These are phyloP conservation scores for Puccinia horiana DNA, from an alignment of 1,284 basidiomycete genomes.

Conservation along the genomic window DNA sequence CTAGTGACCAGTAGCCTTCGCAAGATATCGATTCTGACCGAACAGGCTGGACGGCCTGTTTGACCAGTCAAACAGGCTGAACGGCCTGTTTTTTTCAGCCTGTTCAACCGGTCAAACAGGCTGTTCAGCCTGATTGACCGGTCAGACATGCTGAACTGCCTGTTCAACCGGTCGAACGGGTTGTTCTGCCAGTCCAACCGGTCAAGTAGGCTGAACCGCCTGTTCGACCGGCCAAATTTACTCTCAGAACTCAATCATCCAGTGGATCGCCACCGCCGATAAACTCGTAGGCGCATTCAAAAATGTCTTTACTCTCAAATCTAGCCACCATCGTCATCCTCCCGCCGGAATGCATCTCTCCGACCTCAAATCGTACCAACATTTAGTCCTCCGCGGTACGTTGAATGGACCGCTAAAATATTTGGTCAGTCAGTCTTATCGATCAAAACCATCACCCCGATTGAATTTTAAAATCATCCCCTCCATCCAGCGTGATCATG, in stretches of 20 bases:
- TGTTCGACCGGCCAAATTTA: not conserved
- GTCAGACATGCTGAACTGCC: no score
- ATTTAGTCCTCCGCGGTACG: not conserved
- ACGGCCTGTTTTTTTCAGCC: no score
- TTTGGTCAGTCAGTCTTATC: not conserved
- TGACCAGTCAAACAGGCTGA: no score
- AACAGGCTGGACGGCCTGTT: no score
- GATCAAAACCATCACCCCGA: not conserved
- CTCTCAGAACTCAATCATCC: not conserved
- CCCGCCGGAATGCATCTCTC: not conserved
- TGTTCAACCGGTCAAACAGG: no score
- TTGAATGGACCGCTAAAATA: constrained; percentile 9
- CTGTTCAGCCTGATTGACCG: no score
- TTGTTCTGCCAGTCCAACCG: no score
- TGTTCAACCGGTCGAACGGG: no score
- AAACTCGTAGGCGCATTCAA: not conserved
- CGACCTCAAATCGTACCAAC: not conserved
- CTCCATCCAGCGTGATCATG: not conserved
- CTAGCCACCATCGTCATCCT: not conserved
- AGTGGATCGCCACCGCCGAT: constrained; percentile 9
- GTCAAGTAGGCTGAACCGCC: no score
- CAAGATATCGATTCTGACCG: no score
- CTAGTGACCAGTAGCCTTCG: no score
- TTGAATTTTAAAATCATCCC: not conserved
- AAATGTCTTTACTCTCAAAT: not conserved